Evolutionary conservation across 2,329 filamentous ascomycete genomes (phyloP).

Genomic region (Pseudocercospora ulei): DNA sequence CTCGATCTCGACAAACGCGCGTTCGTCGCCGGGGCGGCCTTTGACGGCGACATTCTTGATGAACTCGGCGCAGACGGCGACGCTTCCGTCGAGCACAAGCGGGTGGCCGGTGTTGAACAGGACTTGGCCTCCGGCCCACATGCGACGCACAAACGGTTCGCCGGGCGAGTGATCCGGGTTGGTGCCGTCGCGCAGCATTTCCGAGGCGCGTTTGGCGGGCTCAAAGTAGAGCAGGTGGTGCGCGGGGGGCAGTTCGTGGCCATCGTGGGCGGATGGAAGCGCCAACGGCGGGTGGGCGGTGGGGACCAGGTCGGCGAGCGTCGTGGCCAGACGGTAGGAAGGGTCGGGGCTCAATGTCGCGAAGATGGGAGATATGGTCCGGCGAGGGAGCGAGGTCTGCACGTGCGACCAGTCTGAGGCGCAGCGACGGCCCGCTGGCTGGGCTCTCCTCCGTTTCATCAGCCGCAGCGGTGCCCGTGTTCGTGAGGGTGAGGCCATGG

Average conservation of each 20-base stretch:
- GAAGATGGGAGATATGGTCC: conserved; percentile 43
- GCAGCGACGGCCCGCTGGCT: conserved; percentile 1
- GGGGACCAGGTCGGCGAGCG: conserved; percentile 21
- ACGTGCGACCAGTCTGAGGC: conserved; percentile 32
- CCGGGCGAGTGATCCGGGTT: conserved; percentile 71
- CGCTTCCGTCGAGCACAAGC: conserved; percentile 30
- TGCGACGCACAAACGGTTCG: conserved; percentile 58
- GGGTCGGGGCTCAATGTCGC: conserved; percentile 49
- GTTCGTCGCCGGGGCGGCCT: conserved; percentile 45
- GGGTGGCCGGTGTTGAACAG: conserved; percentile 41
- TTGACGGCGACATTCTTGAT: conserved; percentile 44
- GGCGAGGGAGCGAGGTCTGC: conserved; percentile 41
- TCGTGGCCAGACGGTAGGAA: conserved; percentile 18
- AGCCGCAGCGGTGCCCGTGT: too few relatives aligned
- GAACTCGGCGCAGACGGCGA: conserved; percentile 42
- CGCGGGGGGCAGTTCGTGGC: conserved; percentile 48
- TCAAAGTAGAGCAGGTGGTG: conserved; percentile 88
- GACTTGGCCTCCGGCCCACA: conserved; percentile 81
- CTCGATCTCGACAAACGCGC: conserved; percentile 54
- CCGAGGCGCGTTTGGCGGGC: conserved; percentile 51
- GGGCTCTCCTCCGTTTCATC: too few relatives aligned
- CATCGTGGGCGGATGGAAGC: conserved; percentile 30
- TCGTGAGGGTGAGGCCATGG: too few relatives aligned
- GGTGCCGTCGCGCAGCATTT: conserved; percentile 71
- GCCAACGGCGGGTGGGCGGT: conserved; percentile 20